A percentile compares a stretch with the other conserved stretches of the same genome.
Conservation (phyloP, 2,329 filamentous ascomycete species). For the Pochonia chlamydosporia region DNA sequence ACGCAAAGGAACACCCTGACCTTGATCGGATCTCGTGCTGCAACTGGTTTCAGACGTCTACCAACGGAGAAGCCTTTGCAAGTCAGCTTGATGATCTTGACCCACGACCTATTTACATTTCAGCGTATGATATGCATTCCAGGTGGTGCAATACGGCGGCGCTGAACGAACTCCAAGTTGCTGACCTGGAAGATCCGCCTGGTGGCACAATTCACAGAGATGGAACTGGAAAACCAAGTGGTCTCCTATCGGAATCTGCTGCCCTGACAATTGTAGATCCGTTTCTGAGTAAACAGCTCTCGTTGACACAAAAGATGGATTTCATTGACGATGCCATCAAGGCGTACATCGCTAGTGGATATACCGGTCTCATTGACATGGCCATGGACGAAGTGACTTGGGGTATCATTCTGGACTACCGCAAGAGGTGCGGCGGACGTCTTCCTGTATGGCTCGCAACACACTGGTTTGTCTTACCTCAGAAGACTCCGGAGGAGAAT, state of each 20-base stretch:
- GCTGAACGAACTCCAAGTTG: constrained; percentile 31
- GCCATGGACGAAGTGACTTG: constrained; percentile 40
- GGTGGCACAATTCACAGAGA: constrained; percentile 37
- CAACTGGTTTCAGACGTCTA: constrained; percentile 21
- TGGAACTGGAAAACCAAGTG: constrained; percentile 29
- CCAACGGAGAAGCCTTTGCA: constrained; percentile 12
- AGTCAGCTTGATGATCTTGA: constrained; percentile 35
- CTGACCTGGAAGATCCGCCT: constrained; percentile 30
- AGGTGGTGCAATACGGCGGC: constrained; percentile 40
- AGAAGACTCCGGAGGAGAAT: constrained; percentile 17
- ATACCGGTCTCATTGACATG: constrained; percentile 41
- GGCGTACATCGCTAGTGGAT: constrained; percentile 33
- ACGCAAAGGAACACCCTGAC: constrained; percentile 18
- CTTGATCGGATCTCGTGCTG: constrained; percentile 28
- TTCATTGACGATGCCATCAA: constrained; percentile 30
- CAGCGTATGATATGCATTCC: constrained; percentile 37
- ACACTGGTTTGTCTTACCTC: not conserved
- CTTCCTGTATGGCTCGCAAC: not conserved
- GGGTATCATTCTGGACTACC: constrained; percentile 28
- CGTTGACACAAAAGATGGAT: constrained; percentile 28
- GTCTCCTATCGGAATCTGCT: constrained; percentile 35
- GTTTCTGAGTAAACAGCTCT: constrained; percentile 27
- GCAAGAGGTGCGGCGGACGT: constrained; percentile 9
- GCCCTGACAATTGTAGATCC: constrained; percentile 36
- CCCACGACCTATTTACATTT: constrained; percentile 37